A percentile compares a stretch with the other conserved stretches of the same genome.
These are phyloP conservation scores for Zea luxurians DNA, from an alignment of 176 grass and related monocot genomes.

Conservation along the genomic window DNA sequence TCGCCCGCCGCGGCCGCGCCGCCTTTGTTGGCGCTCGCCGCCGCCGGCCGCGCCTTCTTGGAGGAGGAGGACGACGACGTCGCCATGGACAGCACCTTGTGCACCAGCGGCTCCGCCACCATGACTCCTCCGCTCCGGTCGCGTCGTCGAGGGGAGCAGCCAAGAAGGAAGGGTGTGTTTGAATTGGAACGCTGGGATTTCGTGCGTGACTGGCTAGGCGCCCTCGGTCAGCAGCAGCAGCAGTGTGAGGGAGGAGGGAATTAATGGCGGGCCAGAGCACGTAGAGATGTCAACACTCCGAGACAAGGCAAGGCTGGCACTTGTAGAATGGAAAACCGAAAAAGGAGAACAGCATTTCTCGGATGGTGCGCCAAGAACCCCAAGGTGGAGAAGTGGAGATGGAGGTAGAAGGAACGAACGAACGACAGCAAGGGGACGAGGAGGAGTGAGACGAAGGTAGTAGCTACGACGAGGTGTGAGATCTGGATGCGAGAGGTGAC, in stretches of 20 bases:
- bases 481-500: slow-evolving; percentile 27
- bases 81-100: slow-evolving; percentile 73
- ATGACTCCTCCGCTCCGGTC: slow-evolving; percentile 10
- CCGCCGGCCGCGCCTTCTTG: slow-evolving; percentile 50
- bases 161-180: neutral
- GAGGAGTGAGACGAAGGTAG: neutral
- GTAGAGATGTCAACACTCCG: slow-evolving; percentile 29
- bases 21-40: neutral
- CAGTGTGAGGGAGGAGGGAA: neutral
- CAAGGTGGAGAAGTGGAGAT: no score
- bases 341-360: slow-evolving; percentile 16
- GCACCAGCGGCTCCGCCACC: slow-evolving; percentile 70
- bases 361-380: slow-evolving; percentile 4
- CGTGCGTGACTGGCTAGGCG: neutral
- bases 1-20: neutral
- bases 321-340: neutral
- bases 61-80: slow-evolving; percentile 35
- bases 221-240: neutral
- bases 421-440: neutral
- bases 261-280: slow-evolving; percentile 37
- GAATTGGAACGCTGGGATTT: slow-evolving; percentile 7
- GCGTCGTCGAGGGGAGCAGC: neutral
- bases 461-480: neutral
- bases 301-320: neutral
- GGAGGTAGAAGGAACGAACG: neutral